phyloP scores from a whole-genome alignment of 176 grass and related monocot genomes.

The Chloris gayana region DNA sequence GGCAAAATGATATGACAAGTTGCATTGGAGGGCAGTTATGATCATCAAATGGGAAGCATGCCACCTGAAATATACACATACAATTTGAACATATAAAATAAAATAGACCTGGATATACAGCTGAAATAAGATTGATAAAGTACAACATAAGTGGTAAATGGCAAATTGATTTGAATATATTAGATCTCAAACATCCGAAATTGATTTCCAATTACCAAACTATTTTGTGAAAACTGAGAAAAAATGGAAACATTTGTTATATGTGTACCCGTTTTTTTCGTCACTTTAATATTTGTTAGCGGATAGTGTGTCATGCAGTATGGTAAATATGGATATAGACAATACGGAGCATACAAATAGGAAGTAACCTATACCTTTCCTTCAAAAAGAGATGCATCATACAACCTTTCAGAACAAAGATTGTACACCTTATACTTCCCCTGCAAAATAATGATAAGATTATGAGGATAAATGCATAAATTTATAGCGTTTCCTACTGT shows the following conservation, averaged over 20 bases:
- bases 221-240: conserved; percentile 22
- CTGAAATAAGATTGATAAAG: not conserved
- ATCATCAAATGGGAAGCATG: conserved; percentile 95
- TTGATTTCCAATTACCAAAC: not conserved
- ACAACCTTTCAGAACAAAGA: conserved; percentile 95
- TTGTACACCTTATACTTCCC: conserved; percentile 99
- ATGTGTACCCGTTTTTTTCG: not conserved
- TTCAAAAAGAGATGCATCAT: conserved; percentile 97
- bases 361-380: conserved; percentile 77
- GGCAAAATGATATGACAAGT: conserved; percentile 97
- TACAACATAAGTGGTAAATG: not conserved
- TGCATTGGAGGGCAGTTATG: conserved; percentile 97
- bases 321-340: conserved; percentile 10
- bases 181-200: not conserved
- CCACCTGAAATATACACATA: conserved; percentile 66
- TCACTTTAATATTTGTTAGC: not conserved
- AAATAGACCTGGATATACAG: not conserved
- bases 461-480: conserved; percentile 16
- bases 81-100: conserved; percentile 26
- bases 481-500: conserved; percentile 13
- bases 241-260: conserved; percentile 9
- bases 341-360: conserved; percentile 16
- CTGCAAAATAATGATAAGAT: conserved; percentile 55
- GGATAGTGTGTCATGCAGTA: not conserved
- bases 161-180: not conserved